Evolutionary conservation across 495 filamentous ascomycete genomes (phyloP), one percentile per base, ranked within the genome.

Genomic region (Penicillium ucsense): DNA sequence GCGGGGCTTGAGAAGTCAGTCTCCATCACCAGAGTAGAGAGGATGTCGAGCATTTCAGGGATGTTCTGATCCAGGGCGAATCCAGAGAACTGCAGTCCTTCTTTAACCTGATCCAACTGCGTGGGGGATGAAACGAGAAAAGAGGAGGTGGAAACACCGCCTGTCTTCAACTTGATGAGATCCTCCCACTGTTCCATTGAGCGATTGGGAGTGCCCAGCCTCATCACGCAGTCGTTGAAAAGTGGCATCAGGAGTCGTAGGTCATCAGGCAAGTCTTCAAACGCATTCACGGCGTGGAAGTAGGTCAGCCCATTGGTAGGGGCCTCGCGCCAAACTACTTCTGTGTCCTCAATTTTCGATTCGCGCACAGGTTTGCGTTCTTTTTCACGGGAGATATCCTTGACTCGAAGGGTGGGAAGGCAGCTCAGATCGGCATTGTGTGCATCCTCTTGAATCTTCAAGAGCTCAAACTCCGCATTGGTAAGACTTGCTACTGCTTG

Each of bases 291-390:
- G 6, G 88, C 91, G 57, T 88, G 83, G 68, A 98, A 95, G 63
- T 98, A 98, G 2, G 94, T 97, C 43, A 98, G 65, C 3, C 92
- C 92, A 59, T 98, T 97, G 1, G 92, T 98, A 32, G 85, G 86
- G 9, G 90, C 88, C 60, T 89, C 87, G 38, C 86, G 83, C 88
- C 89, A 94, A 45, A 96, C 86, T 30, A 95, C 79, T 33, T 84
- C 81, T 27, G 83, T 75, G 38, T 79, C 73, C 31, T 80, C 77
- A 10, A 86, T 61, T n/a, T 67, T 71, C 28, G 82, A 82, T 51
- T 89, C 78, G 35, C 84, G 76, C 31, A 95, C 57, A 41, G 79
- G 65, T 42, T 85, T 82, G 38, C 68, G 76, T 53, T 88, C 85
- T 56, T 86, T 86, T 53, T 81, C 64, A 28, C 90, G 79, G 8